phyloP scores from a whole-genome alignment of 139 green algal species.

The Penium margaritaceum region DNA sequence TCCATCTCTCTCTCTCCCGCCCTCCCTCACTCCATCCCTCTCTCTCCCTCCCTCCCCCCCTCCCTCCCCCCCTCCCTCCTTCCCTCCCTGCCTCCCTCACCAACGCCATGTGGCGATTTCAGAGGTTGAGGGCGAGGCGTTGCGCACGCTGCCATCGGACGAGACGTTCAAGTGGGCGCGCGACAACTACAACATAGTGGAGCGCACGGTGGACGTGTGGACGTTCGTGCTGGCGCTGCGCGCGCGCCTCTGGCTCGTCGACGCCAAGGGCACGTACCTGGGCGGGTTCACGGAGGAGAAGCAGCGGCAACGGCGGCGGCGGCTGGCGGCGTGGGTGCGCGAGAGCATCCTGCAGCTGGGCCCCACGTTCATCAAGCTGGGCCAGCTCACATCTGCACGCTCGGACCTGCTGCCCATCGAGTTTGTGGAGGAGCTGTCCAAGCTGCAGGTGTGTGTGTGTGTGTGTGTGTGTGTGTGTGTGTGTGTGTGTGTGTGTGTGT shows the following conservation, averaged over 20 bases:
- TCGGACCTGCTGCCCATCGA: constrained; percentile 77
- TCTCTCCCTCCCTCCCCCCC: no score
- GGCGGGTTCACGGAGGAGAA: constrained; percentile 61
- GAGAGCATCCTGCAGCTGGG: constrained; percentile 53
- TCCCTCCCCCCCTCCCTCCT: no score
- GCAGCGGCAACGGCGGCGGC: constrained; percentile 26
- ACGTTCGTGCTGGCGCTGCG: constrained; percentile 70
- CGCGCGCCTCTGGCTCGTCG: constrained; percentile 65
- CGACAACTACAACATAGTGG: constrained; percentile 64
- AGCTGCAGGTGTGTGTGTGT: constrained; percentile 50
- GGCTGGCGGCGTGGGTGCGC: constrained; percentile 47
- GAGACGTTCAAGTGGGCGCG: constrained; percentile 60
- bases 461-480: no score
- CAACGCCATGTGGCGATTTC: neutral
- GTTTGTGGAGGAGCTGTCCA: constrained; percentile 49
- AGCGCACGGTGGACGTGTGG: constrained; percentile 72
- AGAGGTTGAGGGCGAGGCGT: neutral
- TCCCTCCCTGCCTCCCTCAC: no score
- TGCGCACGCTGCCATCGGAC: constrained; percentile 16
- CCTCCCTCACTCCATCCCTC: no score
- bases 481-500: no score
- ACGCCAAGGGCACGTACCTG: constrained; percentile 72
- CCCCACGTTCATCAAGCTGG: constrained; percentile 59
- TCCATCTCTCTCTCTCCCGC: no score
- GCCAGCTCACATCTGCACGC: constrained; percentile 55